Percentiles rank a stretch among this genome's conserved stretches.
Conservation (phyloP, 2,329 filamentous ascomycete genomes). For the Alternaria postmessia region DNA sequence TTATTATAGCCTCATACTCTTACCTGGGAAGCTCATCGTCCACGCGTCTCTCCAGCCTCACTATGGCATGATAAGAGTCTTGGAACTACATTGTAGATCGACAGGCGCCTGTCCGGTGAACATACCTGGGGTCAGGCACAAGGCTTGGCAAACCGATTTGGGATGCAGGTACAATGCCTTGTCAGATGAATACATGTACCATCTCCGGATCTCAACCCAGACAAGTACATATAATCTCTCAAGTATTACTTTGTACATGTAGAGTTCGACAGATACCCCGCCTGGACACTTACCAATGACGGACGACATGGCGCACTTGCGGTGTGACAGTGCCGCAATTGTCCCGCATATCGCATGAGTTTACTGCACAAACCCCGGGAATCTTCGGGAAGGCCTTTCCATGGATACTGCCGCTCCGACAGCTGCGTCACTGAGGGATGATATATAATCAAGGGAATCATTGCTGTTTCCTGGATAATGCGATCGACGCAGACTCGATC, state of each 20-base stretch:
- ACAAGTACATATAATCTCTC: not conserved
- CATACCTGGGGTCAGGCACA: not conserved
- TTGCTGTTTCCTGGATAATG: not conserved
- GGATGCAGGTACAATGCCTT: not conserved
- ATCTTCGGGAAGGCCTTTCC: not conserved
- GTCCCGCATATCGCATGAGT: not conserved
- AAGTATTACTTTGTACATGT: not conserved
- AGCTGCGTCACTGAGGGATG: not conserved
- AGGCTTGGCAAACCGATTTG: not conserved
- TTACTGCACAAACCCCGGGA: not conserved
- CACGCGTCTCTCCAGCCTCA: not conserved
- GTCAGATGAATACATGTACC: not conserved
- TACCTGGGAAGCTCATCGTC: not conserved
- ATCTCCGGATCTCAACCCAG: not conserved
- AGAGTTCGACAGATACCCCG: not conserved
- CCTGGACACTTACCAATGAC: not conserved
- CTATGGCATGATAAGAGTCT: not conserved
- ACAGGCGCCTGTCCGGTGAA: not conserved
- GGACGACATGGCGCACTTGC: not conserved
- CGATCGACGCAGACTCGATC: not conserved
- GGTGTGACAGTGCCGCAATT: not conserved
- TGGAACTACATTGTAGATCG: not conserved
- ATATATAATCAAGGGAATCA: not conserved
- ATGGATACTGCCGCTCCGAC: no score
- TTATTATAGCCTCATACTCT: not conserved